Conservation (phyloP, 768 basidiomycete species). For the Pulveroboletus ravenelii region DNA sequence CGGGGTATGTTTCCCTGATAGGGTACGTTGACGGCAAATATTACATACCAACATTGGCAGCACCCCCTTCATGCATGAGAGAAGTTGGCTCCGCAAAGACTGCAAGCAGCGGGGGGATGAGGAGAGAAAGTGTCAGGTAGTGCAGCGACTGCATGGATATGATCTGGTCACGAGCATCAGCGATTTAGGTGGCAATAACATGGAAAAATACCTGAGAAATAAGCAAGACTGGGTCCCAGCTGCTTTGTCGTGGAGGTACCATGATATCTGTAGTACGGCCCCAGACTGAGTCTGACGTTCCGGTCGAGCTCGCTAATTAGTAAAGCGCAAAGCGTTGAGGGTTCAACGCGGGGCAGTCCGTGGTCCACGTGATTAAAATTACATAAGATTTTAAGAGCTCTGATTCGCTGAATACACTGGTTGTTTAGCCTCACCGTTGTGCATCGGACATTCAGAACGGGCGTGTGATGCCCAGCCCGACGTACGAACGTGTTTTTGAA, state of each 20-base stretch:
- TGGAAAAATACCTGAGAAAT: slow-evolving; percentile 65
- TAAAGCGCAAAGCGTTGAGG: too few species aligned
- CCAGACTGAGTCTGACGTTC: neutral
- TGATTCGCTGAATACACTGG: slow-evolving; percentile 4
- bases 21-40: neutral
- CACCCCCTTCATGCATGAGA: slow-evolving; percentile 70
- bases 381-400: slow-evolving; percentile 4
- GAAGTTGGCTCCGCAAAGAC: slow-evolving; percentile 71
- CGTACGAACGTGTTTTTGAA: slow-evolving; percentile 30
- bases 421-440: neutral
- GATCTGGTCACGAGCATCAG: slow-evolving; percentile 51
- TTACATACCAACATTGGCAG: slow-evolving; percentile 68
- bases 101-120: slow-evolving; percentile 75
- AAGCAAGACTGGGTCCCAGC: slow-evolving; percentile 88
- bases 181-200: neutral
- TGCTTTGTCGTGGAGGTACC: slow-evolving; percentile 41
- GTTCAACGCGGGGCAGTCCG: too few species aligned
- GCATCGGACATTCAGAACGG: slow-evolving; percentile 1
- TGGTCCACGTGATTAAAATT: slow-evolving; percentile 11
- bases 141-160: slow-evolving; percentile 90
- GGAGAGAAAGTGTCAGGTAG: slow-evolving; percentile 81
- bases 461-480: slow-evolving; percentile 22
- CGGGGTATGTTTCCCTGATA: neutral
- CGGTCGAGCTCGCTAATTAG: too few species aligned
- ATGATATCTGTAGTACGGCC: slow-evolving; percentile 16